Base-by-base conservation (phyloP, 805 yeast genomes). In the Ogataea naganishii region DNA sequence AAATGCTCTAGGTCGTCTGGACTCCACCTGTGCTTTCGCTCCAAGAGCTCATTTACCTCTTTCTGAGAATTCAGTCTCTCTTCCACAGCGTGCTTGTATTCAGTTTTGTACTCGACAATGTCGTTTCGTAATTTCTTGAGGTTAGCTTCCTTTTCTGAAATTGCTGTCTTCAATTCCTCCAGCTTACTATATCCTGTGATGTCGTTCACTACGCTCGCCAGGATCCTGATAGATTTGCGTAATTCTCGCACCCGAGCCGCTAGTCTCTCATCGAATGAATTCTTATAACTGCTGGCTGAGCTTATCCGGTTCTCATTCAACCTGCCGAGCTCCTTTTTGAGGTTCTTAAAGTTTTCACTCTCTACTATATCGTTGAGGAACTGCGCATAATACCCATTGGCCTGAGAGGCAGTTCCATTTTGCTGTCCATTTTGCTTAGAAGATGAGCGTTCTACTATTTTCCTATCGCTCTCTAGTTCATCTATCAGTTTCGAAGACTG, bases 111-210 rank as follows among this genome's bases (percentile, higher is more conserved):
- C 0, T 21, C 24, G 24, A 61, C 64, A 5, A 81, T 75, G 2
- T 56, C 43, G 1, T 51, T 51, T 33, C 83, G 71, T 4, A 74
- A 57, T 1, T 48, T 51, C 29, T 60, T 59, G 23, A 84, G 51
- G 19, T 66, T 61, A 10, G 38, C 36, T 43, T 89, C 96, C 25
- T 60, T 51, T 3, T 44, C 40, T 7, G 68, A 73, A 18, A 92
- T 84, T 2, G 70, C 56, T 18, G 61, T 51, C 52, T 85, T 79
- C 43, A 89, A 56, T 34, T 66, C 62, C 46, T 83, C 94, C 33
- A 92, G 83, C 13, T 77, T 64, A 0, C 85, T 69, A 52, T 92
- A 92, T 0, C 98, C 98, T 0, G 98, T 89, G 8, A 86, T 77
- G 43, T 86, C 95, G 46, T 92, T 92, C 20, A 89, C 63, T 2